Conservation (phyloP, 1,284 basidiomycete species). For the Anthracocystis panici-leucophaei region DNA sequence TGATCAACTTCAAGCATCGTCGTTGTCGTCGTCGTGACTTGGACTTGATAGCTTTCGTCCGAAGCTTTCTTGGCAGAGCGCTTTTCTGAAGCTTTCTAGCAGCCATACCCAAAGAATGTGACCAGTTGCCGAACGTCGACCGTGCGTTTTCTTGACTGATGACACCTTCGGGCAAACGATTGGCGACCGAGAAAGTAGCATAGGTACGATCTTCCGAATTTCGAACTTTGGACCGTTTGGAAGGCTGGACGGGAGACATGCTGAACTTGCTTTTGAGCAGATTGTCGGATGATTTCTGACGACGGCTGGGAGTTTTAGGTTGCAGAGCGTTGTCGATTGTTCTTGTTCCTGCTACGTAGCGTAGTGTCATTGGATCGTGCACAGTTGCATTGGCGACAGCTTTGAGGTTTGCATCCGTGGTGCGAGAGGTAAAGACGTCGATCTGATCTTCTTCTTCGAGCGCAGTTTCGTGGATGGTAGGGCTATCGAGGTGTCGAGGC, state of each 20-base stretch:
- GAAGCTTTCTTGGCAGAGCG: constrained; percentile 17
- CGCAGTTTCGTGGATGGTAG: not conserved
- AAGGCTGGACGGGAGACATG: constrained; percentile 48
- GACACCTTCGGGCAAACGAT: constrained; percentile 8
- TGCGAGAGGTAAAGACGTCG: not conserved
- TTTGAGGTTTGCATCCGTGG: not conserved
- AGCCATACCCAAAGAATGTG: constrained; percentile 30
- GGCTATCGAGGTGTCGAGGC: not conserved
- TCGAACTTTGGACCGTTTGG: constrained; percentile 29
- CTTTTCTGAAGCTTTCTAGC: constrained; percentile 28
- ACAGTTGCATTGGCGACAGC: not conserved
- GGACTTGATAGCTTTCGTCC: constrained; percentile 21
- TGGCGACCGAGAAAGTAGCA: not conserved
- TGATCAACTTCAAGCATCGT: constrained; percentile 7
- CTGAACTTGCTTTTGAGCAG: constrained; percentile 46
- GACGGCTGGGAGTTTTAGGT: constrained; percentile 24
- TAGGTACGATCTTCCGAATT: constrained; percentile 18
- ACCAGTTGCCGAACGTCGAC: constrained; percentile 38
- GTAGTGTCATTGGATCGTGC: constrained; percentile 14
- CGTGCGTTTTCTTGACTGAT: constrained; percentile 16
- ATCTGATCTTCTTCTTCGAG: not conserved
- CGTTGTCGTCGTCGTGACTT: constrained; percentile 1
- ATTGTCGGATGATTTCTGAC: constrained; percentile 16
- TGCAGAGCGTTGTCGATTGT: constrained; percentile 4
- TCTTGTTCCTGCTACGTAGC: not conserved